Evolutionary conservation across 768 basidiomycete genomes (phyloP), one percentile per base, ranked within the genome.

Genomic region (Lactarius hatsudake): DNA sequence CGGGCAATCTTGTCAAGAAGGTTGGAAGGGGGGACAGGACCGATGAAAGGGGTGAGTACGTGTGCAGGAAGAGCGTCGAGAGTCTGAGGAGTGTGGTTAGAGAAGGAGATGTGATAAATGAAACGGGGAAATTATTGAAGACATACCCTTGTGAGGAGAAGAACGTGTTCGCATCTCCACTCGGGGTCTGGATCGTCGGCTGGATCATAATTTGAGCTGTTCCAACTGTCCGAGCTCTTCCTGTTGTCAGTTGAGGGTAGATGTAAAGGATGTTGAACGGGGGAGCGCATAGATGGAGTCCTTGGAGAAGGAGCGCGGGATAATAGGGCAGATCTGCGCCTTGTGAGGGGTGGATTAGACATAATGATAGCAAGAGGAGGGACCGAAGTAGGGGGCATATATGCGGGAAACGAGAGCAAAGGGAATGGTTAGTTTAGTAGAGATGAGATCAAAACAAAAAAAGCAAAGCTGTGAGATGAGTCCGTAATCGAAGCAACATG

Each of bases 1-100:
- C 90, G 86, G 13, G 93, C 90, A 70, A 94, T 87, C 79, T 91
- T 92, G 76, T 94, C 91, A 66, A 94, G 86, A 26, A 94, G 84
- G 75, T 94, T 94, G 17, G 90, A 87, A 38, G 92, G 92, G 1
- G 93, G 93, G 23, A 94, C 84, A 55, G 87, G 83, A 36, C 93
- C 92, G 70, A 89, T 87, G 81, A 92, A 94, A 62, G 92, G 93
- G 18, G 93, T 94, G 75, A 91, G 81, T n/a, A 94, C 84, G 72
- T 93, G 90, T 7, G 87, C 80, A 12, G 92, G 92, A 66, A 93
- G 85, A 54, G 88, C 88, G 74, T 94, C 93, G 12, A 94, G 83
- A 18, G 93, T 92, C 92, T 91, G 66, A 7, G 18, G 20, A 26
- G 42, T 69, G 67, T 1, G 13, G 23, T 53, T 28, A 53, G 51